A percentile compares a stretch with the other conserved stretches of the same genome.
These are phyloP conservation scores for Ophiostoma ips DNA, from an alignment of 2,329 filamentous ascomycete species.

Conservation along the genomic window DNA sequence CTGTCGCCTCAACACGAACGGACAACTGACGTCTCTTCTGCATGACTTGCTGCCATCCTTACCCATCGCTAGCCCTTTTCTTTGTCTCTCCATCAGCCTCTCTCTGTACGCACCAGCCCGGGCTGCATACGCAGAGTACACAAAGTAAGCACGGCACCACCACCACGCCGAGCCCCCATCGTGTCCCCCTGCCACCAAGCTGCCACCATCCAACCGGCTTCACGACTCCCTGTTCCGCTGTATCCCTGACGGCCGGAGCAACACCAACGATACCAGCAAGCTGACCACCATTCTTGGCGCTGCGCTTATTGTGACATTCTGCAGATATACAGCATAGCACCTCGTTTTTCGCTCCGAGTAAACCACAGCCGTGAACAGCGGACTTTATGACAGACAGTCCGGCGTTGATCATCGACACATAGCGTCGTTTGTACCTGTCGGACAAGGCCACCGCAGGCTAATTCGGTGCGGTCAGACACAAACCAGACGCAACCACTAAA, in stretches of 20 bases:
- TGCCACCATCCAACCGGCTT: too few relatives aligned
- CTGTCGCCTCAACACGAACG: not conserved
- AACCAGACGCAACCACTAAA: not conserved
- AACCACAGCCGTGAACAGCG: too few relatives aligned
- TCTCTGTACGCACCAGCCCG: not conserved
- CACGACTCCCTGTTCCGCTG: not conserved
- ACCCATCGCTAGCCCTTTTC: not conserved
- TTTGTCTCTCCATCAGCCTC: not conserved
- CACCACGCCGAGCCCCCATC: too few relatives aligned
- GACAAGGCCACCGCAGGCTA: constrained; percentile 2
- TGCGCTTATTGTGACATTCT: too few relatives aligned
- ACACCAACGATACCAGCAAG: not conserved
- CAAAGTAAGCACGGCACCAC: not conserved
- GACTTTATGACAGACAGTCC: too few relatives aligned
- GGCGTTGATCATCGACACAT: too few relatives aligned
- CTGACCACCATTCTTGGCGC: too few relatives aligned
- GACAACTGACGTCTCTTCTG: not conserved
- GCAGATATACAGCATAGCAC: too few relatives aligned
- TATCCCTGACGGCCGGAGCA: not conserved
- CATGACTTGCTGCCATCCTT: not conserved
- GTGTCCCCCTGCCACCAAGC: too few relatives aligned
- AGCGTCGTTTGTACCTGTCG: not conserved
- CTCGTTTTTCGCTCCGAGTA: too few relatives aligned
- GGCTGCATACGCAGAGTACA: too few relatives aligned
- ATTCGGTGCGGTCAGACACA: not conserved